These are phyloP conservation scores for Psilocybe tampanensis DNA, from an alignment of 768 basidiomycete genomes.

Conservation along the genomic window DNA sequence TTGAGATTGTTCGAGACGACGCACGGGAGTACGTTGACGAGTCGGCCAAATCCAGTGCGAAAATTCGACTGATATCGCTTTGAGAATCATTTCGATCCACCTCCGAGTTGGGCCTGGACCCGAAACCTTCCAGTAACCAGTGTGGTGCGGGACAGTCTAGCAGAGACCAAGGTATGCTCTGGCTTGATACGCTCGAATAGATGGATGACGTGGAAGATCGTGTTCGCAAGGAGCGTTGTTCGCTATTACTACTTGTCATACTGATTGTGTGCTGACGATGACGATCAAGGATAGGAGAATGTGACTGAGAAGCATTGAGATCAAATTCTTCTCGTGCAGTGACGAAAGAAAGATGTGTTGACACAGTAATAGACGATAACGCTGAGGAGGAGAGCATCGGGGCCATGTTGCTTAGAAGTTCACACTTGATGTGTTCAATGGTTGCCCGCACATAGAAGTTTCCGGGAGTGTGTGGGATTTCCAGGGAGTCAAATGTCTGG, in stretches of 20 bases:
- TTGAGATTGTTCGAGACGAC: not conserved
- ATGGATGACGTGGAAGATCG: not conserved
- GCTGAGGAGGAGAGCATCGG: not conserved
- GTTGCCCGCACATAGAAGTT: not conserved
- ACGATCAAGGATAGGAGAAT: not conserved
- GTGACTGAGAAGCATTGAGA: not conserved
- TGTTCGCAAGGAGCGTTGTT: not conserved
- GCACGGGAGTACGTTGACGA: not conserved
- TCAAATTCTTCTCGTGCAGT: not conserved
- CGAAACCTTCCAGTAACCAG: too few species aligned
- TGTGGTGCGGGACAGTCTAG: not conserved
- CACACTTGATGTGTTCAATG: not conserved
- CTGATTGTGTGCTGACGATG: not conserved
- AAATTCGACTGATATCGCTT: not conserved
- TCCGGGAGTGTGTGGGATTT: not conserved
- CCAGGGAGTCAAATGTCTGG: not conserved
- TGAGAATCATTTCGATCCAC: not conserved
- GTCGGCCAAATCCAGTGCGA: not conserved
- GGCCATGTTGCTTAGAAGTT: not conserved
- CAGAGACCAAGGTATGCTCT: too few species aligned
- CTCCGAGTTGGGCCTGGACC: not conserved
- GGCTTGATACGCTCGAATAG: not conserved
- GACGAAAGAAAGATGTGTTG: not conserved
- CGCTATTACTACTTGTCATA: not conserved
- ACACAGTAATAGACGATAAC: not conserved